Evolutionary conservation across 148 eudicot genomes (phyloP), one percentile per base, ranked within the genome.

Genomic region (Fallopia convolvulus): DNA sequence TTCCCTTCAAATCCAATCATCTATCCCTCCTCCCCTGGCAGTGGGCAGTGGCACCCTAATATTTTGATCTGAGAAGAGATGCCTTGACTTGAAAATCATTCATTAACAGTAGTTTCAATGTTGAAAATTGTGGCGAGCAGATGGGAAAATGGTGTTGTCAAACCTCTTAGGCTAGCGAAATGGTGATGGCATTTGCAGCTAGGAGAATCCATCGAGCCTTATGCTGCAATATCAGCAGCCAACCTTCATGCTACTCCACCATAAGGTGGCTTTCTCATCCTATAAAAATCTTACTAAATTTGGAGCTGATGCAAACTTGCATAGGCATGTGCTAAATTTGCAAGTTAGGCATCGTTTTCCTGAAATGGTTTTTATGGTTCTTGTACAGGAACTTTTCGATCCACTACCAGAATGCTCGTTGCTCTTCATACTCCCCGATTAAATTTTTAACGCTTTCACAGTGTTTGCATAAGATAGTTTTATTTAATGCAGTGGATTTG

Each of bases 121-220:
- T 17, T 33, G 46, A 68, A 68, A 33, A 36, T 8, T 21, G 10
- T 14, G 72, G 72, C 7, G 21, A 68, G 72, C 72, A 68, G 72
- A 68, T 68, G 65, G 65, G 32, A 23, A 58, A 58, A 20, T 58
- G 65, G 65, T 58, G 65, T 6, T 58, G 23, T 36, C 44, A 68
- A 39, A 36, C 20, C 44, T 68, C 46, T 36, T 39, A 68, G 46
- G 46, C 72, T 32, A 68, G 46, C 21, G 10, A 68, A 33, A 68
- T 68, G 72, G 72, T 68, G 72, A 21, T 68, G 72, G 10, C 72
- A 13, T 68, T 68, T 68, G 72, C 46, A 33, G 11, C 3, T 68
- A 41, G 72, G 46, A 68, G 72, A 68, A 68, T 68, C 70, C 70
- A 30, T 36, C 72, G 21, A 36, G 21, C 72, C 39, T 68, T 68